These are phyloP conservation scores for Penicillium sp. DNA, from an alignment of 2,329 filamentous ascomycete species.

Conservation along the genomic window DNA sequence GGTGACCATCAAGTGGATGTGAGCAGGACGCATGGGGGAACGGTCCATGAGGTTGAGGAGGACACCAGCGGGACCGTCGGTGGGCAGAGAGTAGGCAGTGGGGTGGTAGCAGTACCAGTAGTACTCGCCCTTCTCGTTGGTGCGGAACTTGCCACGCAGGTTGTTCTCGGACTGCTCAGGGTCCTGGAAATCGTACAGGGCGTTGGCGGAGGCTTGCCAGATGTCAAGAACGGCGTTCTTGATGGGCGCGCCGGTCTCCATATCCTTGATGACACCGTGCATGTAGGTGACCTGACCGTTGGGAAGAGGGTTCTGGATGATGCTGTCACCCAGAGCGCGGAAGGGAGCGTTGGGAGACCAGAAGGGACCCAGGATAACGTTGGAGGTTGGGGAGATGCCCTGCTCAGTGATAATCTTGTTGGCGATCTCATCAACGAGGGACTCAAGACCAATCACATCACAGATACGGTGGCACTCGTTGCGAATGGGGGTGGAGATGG, in stretches of 20 bases:
- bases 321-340: slow-evolving; percentile 64
- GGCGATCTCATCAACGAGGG: slow-evolving; percentile 77
- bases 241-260: slow-evolving; percentile 66
- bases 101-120: slow-evolving; percentile 76
- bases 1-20: slow-evolving; percentile 60
- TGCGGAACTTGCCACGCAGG: slow-evolving; percentile 72
- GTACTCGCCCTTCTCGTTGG: slow-evolving; percentile 65
- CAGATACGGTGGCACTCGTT: slow-evolving; percentile 74
- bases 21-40: slow-evolving; percentile 62
- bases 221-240: slow-evolving; percentile 71
- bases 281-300: slow-evolving; percentile 64
- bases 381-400: slow-evolving; percentile 66
- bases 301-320: slow-evolving; percentile 62
- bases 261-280: slow-evolving; percentile 67
- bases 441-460: slow-evolving; percentile 72
- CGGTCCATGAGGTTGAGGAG: slow-evolving; percentile 57
- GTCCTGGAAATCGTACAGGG: slow-evolving; percentile 76
- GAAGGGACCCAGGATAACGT: slow-evolving; percentile 75
- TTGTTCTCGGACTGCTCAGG: slow-evolving; percentile 72
- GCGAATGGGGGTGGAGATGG: slow-evolving; percentile 65
- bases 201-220: slow-evolving; percentile 75
- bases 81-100: slow-evolving; percentile 70
- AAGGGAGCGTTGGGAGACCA: slow-evolving; percentile 75
- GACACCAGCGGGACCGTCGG: slow-evolving; percentile 59
- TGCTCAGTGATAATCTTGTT: slow-evolving; percentile 65